Evolutionary conservation across 2,329 filamentous ascomycete species (phyloP), one percentile per base, ranked within the genome.

Genomic region (Periconia sp.): DNA sequence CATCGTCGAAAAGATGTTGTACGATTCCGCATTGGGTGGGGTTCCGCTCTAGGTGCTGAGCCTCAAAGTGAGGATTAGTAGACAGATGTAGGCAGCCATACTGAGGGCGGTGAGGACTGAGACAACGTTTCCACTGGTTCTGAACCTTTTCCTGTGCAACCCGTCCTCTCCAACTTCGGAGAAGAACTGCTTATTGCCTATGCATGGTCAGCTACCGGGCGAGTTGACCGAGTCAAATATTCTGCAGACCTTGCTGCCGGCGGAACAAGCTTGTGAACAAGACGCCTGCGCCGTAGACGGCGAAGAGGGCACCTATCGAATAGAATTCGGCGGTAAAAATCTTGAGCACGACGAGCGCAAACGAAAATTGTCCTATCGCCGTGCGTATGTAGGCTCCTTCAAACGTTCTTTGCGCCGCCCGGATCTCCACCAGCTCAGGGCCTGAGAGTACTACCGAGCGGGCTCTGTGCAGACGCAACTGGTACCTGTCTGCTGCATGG

Each of bases 301-400:
- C 92, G 67, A 96, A 96, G 22, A 99, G 78, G 5, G 94, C 94
- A n/a, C 94, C 94, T 51, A 96, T 96, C 56, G 87, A 85, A 73
- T 97, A 97, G 77, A 99, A 97, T 66, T 97, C 94, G 38, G 86
- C 82, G 7, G 91, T 96, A 75, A 99, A 97, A 71, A 99, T 95
- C 75, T 95, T 96, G 56, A 96, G 83, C 38, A 99, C 89, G 51
- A 99, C 86, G 36, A 99, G 84, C 15, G 92, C 86, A 70, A 99
- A 97, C 43, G 88, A 92, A 76, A 97, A 97, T 65, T 97, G 92
- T 3, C 89, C 89, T 15, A 99, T 83, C 3, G 92, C 92, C 0
- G 94, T 99, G 48, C 94, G 88, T 64, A 96, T 87, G 72, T 97
- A 99, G 16, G 94, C 94, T 16, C 94, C 94, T 72, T 99, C 94